These are phyloP conservation scores for Leccinum olivaceoglutinosum DNA, from an alignment of 1,284 basidiomycete genomes.

Conservation along the genomic window DNA sequence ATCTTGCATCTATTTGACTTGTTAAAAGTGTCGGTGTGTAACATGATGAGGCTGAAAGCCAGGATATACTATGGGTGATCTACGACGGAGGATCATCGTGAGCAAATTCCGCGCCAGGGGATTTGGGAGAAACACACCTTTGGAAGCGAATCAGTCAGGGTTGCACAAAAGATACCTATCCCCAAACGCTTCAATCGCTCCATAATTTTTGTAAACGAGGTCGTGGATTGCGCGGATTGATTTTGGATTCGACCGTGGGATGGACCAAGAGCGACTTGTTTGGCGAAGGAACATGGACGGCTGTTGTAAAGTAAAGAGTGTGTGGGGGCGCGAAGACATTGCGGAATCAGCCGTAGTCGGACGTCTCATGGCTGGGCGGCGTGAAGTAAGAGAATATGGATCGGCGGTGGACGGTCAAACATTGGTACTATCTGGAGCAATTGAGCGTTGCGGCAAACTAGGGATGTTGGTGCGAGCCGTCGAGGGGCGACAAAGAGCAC, in stretches of 20 bases:
- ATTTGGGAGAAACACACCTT: constrained; percentile 46
- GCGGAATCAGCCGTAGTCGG: constrained; percentile 28
- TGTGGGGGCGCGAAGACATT: not conserved
- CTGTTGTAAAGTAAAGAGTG: constrained; percentile 19
- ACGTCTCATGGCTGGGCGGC: constrained; percentile 14
- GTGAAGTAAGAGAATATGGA: constrained; percentile 12
- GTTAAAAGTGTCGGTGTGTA: constrained; percentile 98
- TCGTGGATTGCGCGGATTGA: constrained; percentile 25
- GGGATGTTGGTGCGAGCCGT: constrained; percentile 9
- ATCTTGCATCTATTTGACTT: constrained; percentile 97
- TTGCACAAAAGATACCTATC: constrained; percentile 37
- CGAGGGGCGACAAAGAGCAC: constrained; percentile 25
- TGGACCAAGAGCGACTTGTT: constrained; percentile 9
- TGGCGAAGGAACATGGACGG: constrained; percentile 16
- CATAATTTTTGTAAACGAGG: constrained; percentile 31
- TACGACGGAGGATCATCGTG: constrained; percentile 25
- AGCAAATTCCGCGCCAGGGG: not conserved
- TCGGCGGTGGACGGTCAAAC: constrained; percentile 19
- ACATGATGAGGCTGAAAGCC: constrained; percentile 97
- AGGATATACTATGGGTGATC: constrained; percentile 91
- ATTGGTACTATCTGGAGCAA: constrained; percentile 5
- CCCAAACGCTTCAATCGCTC: no score
- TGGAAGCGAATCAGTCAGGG: constrained; percentile 70
- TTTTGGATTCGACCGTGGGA: constrained; percentile 16
- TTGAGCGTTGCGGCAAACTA: constrained; percentile 13